Conservation (phyloP, 176 grass and related monocot genomes). For the Neostapfia colusana region DNA sequence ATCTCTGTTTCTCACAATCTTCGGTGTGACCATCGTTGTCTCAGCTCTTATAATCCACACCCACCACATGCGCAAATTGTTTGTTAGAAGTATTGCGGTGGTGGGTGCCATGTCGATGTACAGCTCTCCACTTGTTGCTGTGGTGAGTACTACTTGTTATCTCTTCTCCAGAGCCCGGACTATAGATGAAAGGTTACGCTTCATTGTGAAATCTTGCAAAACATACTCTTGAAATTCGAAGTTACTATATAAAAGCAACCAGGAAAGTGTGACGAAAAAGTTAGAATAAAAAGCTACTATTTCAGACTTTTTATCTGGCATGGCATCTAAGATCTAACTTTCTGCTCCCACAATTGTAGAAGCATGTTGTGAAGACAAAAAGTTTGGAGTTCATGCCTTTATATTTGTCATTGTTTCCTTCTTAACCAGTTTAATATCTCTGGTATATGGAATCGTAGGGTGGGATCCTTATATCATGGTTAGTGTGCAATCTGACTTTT, state of each 20-base stretch:
- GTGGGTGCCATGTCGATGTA: constrained; percentile 70
- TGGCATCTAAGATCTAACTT: neutral
- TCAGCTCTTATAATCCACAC: constrained; percentile 48
- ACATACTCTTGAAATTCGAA: too few species aligned
- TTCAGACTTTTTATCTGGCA: too few species aligned
- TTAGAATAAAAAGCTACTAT: too few species aligned
- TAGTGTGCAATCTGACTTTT: neutral
- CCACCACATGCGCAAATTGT: constrained; percentile 50
- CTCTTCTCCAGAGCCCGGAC: too few species aligned
- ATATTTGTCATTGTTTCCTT: constrained; percentile 24
- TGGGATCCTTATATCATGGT: constrained; percentile 16
- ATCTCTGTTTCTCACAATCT: constrained; percentile 35
- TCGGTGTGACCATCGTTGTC: constrained; percentile 39
- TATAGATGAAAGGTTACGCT: too few species aligned
- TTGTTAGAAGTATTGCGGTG: constrained; percentile 60
- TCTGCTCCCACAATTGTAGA: neutral
- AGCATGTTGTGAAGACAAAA: constrained; percentile 15
- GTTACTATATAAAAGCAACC: too few species aligned
- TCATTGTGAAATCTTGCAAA: too few species aligned
- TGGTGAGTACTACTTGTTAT: constrained; percentile 45
- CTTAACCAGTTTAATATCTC: constrained; percentile 16
- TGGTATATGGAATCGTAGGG: constrained; percentile 18
- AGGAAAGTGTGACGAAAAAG: too few species aligned
- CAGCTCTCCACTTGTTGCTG: constrained; percentile 55
- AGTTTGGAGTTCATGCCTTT: constrained; percentile 27